phyloP scores from a whole-genome alignment of 108 stramenopile species.

The Cyclotella kingstonii region DNA sequence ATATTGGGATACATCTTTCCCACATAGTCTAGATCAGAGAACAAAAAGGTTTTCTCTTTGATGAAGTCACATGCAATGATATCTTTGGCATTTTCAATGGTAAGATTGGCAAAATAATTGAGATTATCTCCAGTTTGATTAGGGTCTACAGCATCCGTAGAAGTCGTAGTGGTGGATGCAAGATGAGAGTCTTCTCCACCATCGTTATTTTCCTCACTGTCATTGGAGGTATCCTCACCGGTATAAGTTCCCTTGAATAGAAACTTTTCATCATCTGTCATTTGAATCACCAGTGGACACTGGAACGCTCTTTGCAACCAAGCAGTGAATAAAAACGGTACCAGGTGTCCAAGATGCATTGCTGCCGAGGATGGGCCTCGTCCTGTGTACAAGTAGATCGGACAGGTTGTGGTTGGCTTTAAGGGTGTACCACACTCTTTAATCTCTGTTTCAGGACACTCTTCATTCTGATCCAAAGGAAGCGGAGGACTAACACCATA shows the following conservation, averaged over 20 bases:
- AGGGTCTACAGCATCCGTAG: too few species aligned
- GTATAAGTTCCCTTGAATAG: slow-evolving; percentile 93
- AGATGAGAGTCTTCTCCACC: not conserved
- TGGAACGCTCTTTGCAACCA: slow-evolving; percentile 96
- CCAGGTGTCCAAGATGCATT: slow-evolving; percentile 98
- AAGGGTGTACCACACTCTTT: not conserved
- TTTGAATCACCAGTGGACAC: slow-evolving; percentile 97
- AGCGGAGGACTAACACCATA: slow-evolving; percentile 33
- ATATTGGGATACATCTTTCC: slow-evolving; percentile 97
- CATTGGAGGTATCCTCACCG: slow-evolving; percentile 42
- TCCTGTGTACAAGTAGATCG: slow-evolving; percentile 98
- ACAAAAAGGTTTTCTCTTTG: slow-evolving; percentile 85
- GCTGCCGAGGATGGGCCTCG: slow-evolving; percentile 93
- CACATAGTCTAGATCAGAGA: slow-evolving; percentile 96
- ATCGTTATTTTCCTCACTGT: not conserved
- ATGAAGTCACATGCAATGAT: slow-evolving; percentile 99
- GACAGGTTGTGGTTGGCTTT: slow-evolving; percentile 43
- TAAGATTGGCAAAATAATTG: slow-evolving; percentile 84
- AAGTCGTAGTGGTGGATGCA: too few species aligned
- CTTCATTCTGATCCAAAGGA: too few species aligned
- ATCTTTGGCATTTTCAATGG: slow-evolving; percentile 97
- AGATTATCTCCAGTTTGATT: slow-evolving; percentile 77
- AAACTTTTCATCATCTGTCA: slow-evolving; percentile 99
- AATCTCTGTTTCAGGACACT: not conserved
- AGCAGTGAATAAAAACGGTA: slow-evolving; percentile 97